Base-by-base conservation (phyloP, 2,329 filamentous ascomycete genomes). In the Fusarium secorum region DNA sequence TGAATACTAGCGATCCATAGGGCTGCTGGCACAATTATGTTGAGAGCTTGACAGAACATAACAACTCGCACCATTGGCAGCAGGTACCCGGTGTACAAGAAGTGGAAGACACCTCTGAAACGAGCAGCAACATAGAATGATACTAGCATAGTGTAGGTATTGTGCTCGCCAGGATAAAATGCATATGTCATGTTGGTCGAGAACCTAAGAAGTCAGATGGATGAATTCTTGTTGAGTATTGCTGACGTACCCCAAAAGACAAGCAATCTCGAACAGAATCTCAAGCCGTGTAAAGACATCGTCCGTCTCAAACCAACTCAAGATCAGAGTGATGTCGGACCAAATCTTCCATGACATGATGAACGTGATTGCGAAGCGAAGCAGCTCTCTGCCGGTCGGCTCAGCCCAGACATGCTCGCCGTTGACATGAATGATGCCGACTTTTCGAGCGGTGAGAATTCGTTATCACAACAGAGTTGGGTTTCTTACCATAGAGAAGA, bases 271-370 rank as follows among this genome's bases (percentile, higher is more conserved):
- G 74, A 90, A 89, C 2, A 91, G 78, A 20, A 91, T 84, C n/a
- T 84, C 85, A 32, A 89, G 66, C 24, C 89, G 81, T 65, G 89
- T 87, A 17, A 88, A 74, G 38, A 91, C 84, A 70, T 91, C 89
- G 68, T 90, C 87, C 28, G 84, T 85, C 70, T 90, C 87, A 73
- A 91, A 90, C 88, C 88, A 89, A 63, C 83, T 85, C 62, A 90
- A 83, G 13, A 88, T 79, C 26, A 87, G 74, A 14, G 85, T 83
- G 52, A 90, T 82, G 66, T 91, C 89, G 51, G 82, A 83, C 89
- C 89, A 91, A 67, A 91, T 87, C 74, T 89, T 90, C 84, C 86
- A 90, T 33, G 85, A 85, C 80, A 91, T 85, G 66, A 87, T 85
- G 74, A 91, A 91, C 0, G 87, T 89, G 44, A 90, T 86, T 56